Base-by-base conservation (phyloP, 2,329 filamentous ascomycete genomes). In the Scytalidium lignicola region DNA sequence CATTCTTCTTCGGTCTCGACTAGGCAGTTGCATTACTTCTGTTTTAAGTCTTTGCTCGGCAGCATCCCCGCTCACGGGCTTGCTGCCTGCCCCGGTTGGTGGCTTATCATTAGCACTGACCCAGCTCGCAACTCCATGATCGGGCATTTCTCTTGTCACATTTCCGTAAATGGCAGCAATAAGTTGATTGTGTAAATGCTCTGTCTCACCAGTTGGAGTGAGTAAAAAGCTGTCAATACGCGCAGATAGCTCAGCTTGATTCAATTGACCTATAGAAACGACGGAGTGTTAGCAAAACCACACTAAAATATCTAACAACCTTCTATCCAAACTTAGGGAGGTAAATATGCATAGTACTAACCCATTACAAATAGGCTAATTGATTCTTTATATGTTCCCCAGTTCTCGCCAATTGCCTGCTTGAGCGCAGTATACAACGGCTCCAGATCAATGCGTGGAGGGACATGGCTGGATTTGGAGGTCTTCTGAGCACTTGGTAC, bases 71-170 rank as follows among this genome's bases (percentile, higher is more conserved):
- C 78, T 80, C 43, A 81, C 74, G 19, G 80, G 79, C 63, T 86
- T 86, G 56, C 71, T 77, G 54, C 78, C 77, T 26, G 76, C 69
- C 40, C 72, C 73, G 10, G 77, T 69, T 17, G 75, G 68, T 17
- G 82, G 82, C 59, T 86, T 86, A 58, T 86, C 83, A 61, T 86
- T 85, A 48, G 83, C 82, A 64, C 82, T 85, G 63, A 86, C 83
- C 83, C 83, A 87, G 52, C 80, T 80, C 43, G 83, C 83, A 60
- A 84, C 76, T 58, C 82, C 82, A 62, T 75, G 74, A 55, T 86
- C 83, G 51, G 83, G 83, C 72, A 84, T 79, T 63, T 86, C 83
- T 50, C 83, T 72, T 29, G 82, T 85, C 52, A 85, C 78, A 74
- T 87, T 87, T 60, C 76, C 81, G 64, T 83, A 83, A 58, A 86